Base-by-base conservation (phyloP, 2,329 filamentous ascomycete genomes). In the Trichoderma koningiopsis region DNA sequence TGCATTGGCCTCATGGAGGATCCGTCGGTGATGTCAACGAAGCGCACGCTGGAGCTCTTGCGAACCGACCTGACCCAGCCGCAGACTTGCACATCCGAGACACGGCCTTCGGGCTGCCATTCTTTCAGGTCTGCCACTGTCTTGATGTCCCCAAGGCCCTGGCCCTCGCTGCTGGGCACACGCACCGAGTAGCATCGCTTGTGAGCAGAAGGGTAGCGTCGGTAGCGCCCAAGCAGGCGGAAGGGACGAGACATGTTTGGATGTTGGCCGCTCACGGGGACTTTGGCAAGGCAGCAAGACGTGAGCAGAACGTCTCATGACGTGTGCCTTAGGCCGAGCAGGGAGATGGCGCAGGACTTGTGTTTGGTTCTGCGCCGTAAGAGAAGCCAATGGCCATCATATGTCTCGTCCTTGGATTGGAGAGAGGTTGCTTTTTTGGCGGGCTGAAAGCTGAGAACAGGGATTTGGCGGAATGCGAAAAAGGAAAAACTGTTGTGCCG, bases 11-110 rank as follows among this genome's bases (percentile, higher is more conserved):
- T 84, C 73, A 92, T 84, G 53, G 92, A 93, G 14, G 94, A 96
- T 56, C 96, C 96, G 83, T 99, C 96, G 13, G 91, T 91, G 64
- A 98, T 84, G 70, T 93, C 88, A 64, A 94, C 91, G 81, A 99
- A 98, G 5, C 91, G 90, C 70, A 91, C 85, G 27, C 87, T 87
- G 79, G 97, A 97, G 83, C 96, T 94, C 78, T 93, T 92, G 71
- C 95, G 88, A 70, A 97, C 90, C 4, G 93, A 95, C 72, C 92
- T 88, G 68, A 97, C 86, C 82, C 91, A 95, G 71, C 94, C 95
- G 77, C 91, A 87, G 74, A 97, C 83, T 69, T 85, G 85, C 59
- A 91, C 83, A 74, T 85, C 78, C n/a, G 79, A 73, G 52, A 83
- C 80, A 57, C 81, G 76, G 29, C 60, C 27, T 11, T 66, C 58